Base-by-base conservation (phyloP, 2,329 filamentous ascomycete species). In the Arthrobotrys iridis region DNA sequence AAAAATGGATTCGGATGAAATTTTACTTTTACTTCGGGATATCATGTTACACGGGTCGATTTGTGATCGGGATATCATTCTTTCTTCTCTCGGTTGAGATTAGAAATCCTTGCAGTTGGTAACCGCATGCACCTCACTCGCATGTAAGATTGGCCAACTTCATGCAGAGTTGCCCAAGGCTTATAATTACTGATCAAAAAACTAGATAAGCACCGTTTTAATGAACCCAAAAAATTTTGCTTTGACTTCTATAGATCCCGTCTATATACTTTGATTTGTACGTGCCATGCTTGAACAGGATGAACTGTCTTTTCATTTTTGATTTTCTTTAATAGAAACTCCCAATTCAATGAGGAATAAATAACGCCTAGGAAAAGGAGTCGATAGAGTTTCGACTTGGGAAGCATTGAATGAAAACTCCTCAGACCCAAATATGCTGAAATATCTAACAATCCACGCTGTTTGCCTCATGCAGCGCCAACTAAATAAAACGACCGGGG, bases 231-330 rank as follows among this genome's bases (percentile, higher is more conserved):
- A 13, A 43, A 43, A n/a, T 6, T 4, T 6, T 6, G 40, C 15
- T 43, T 57, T 18, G 11, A 33, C 18, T 59, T 59, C 18, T 59
- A 57, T 58, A 66, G 62, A 66, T 58, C 62, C 62, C 46, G 46
- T 33, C 48, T 66, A 66, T 57, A 37, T 43, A 11, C 3, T 15
- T 43, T 43, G n/a, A n/a, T 59, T 43, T 43, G 13, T 37, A 55
- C 30, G 18, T 55, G 30, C 50, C 37, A n/a, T n/a, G 7, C 10
- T 59, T 28, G 15, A 41, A 65, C 33, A 52, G 22, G 22, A 57
- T 18, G 4, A 28, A 13, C 24, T 20, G 5, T 40, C 30, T 22
- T 63, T 11, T 50, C 43, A 24, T 8, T 35, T 24, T 33, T 65
- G 33, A 8, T 65, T 41, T 28, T 35, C 41, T 40, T 40, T 20